Evolutionary conservation across 192 early-diverging fungal genomes (phyloP).

Genomic region (Linderina pennispora): DNA sequence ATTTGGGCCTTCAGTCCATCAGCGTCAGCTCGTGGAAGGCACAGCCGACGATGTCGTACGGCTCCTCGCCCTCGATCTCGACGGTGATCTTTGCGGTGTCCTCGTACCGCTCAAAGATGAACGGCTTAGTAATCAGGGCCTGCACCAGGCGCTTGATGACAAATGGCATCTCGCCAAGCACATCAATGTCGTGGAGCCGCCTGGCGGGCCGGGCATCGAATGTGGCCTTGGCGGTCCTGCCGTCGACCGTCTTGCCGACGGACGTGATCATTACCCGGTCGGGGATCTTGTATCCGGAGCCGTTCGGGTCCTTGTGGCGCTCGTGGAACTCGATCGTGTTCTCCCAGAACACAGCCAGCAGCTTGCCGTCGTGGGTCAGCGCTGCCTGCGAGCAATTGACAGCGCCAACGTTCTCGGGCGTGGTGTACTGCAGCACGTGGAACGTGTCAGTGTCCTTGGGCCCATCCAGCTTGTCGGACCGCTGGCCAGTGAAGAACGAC

Average conservation of each 20-base stretch:
- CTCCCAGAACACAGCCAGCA: constrained; percentile 69
- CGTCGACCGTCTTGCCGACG: constrained; percentile 72
- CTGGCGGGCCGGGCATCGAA: constrained; percentile 57
- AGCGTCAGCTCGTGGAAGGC: constrained; percentile 83
- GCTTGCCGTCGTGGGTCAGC: constrained; percentile 59
- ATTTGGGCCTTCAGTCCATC: constrained; percentile 42
- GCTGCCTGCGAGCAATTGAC: constrained; percentile 68
- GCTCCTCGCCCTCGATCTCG: constrained; percentile 56
- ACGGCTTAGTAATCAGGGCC: constrained; percentile 89
- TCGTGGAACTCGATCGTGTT: constrained; percentile 64
- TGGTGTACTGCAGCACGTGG: constrained; percentile 70
- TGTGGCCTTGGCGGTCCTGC: constrained; percentile 55
- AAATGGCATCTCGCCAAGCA: constrained; percentile 86
- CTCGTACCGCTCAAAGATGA: constrained; percentile 87
- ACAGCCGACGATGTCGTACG: constrained; percentile 54
- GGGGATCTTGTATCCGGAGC: constrained; percentile 84
- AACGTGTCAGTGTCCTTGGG: constrained; percentile 41
- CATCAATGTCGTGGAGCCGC: constrained; percentile 81
- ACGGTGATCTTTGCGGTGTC: constrained; percentile 64
- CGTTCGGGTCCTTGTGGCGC: constrained; percentile 54
- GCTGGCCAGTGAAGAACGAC: constrained; percentile 64
- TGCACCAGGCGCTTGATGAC: constrained; percentile 86
- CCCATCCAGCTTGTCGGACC: constrained; percentile 52
- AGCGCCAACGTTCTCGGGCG: constrained; percentile 63
- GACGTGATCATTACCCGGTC: constrained; percentile 64